Evolutionary conservation across 768 basidiomycete species (phyloP), one percentile per base, ranked within the genome.

Genomic region (Punctularia strigosozonata): DNA sequence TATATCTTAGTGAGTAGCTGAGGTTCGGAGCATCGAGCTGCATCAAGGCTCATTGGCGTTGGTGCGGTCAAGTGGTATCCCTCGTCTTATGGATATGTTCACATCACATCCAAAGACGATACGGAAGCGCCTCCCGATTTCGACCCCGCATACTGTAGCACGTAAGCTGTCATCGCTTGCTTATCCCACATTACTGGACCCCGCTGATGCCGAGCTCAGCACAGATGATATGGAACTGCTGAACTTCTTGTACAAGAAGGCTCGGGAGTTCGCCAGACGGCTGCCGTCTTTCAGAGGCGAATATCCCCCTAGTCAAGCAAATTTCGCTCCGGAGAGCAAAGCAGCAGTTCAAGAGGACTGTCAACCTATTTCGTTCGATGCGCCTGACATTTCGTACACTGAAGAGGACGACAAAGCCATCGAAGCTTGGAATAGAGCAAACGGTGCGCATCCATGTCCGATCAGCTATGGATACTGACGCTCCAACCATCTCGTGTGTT

Each of bases 231-330:
- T 80, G 5, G 62, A 51, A 1, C 54, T 65, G 18, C 44, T 77
- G 33, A 58, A 58, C 38, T 71, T 71, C 63, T 60, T 50, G 0
- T 80, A 78, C 53, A 81, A 80, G 46, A 65, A 63, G 38, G 38
- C 50, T 3, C 64, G 77, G 2, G 77, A 81, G 55, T 44, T 73
- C 7, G 57, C 61, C 3, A 66, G 79, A 25, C 70, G 78, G 13
- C 73, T 77, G 68, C 41, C 54, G 13, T 47, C 42, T 31, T 65
- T 62, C 35, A 53, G 59, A 14, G 63, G 63, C 15, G 61, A 62
- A 38, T 45, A 50, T 14, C 30, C 42, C 0, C 33, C 31, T 7
- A 17, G 35, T 14, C 56, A 58, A 37, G 65, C 64, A 2, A 19
- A 39, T 5, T 66, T 66, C 37, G 26, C 51, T 0, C 37, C 37